Percentiles rank a stretch among this genome's conserved stretches.
phyloP scores from a whole-genome alignment of 2,329 filamentous ascomycete species.

The Talaromyces piceae region DNA sequence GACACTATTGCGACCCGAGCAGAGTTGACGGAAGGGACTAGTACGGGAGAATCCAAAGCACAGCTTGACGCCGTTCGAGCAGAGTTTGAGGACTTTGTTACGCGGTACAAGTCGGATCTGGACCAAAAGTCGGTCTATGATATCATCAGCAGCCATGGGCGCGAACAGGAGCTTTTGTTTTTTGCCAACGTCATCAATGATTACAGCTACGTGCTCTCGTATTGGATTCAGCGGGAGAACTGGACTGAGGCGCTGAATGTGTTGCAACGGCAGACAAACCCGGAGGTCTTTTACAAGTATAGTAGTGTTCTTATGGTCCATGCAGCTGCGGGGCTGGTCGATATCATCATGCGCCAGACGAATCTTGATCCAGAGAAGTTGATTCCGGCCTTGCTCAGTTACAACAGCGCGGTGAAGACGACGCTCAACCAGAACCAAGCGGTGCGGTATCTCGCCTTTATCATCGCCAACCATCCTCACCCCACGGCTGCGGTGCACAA shows the following conservation, averaged over 20 bases:
- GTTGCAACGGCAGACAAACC: constrained; percentile 84
- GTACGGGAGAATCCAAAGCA: constrained; percentile 58
- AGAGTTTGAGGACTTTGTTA: constrained; percentile 84
- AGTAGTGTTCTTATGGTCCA: constrained; percentile 95
- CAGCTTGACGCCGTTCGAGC: constrained; percentile 62
- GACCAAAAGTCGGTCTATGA: constrained; percentile 92
- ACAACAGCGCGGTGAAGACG: constrained; percentile 67
- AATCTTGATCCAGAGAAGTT: constrained; percentile 79
- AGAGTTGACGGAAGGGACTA: constrained; percentile 66
- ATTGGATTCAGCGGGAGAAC: constrained; percentile 93
- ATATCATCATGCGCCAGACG: constrained; percentile 86
- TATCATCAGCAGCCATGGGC: constrained; percentile 88
- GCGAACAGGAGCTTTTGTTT: constrained; percentile 85
- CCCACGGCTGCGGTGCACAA: constrained; percentile 87
- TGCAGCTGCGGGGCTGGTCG: constrained; percentile 75
- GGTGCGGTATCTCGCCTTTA: constrained; percentile 84
- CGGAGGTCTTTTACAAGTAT: constrained; percentile 92
- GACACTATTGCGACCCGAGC: constrained; percentile 88
- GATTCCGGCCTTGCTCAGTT: constrained; percentile 88
- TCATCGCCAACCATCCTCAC: constrained; percentile 74
- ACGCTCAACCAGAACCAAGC: constrained; percentile 76
- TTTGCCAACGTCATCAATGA: constrained; percentile 86
- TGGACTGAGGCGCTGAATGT: constrained; percentile 84
- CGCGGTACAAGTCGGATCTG: constrained; percentile 75
- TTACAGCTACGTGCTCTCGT: constrained; percentile 88